phyloP scores from a whole-genome alignment of 164 flowering plant species.

The Taxillus chinensis region DNA sequence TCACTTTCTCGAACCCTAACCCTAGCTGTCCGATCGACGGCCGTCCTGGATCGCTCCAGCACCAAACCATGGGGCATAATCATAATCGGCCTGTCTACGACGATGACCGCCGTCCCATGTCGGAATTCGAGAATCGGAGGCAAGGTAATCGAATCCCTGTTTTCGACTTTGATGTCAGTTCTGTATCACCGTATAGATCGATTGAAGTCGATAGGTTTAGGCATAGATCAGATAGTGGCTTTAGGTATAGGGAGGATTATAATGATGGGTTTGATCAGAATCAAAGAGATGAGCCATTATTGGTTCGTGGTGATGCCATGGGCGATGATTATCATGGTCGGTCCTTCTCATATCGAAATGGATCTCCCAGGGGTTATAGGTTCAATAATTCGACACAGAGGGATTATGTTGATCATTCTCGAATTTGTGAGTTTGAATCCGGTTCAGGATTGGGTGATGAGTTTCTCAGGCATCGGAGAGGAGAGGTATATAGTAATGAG shows the following conservation, averaged over 20 bases:
- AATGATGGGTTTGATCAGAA: constrained; percentile 7
- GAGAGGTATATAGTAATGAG: constrained; percentile 4
- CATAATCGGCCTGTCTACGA: background rate
- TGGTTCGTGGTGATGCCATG: background rate
- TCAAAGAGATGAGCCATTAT: constrained; percentile 3
- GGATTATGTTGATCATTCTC: constrained; percentile 4
- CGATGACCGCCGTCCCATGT: background rate
- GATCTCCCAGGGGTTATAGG: constrained; percentile 7
- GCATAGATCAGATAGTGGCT: constrained; percentile 12
- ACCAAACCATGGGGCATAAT: background rate
- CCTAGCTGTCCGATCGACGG: constrained; percentile 8
- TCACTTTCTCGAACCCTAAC: constrained; percentile 9
- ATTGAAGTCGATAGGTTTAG: constrained; percentile 7
- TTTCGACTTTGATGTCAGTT: constrained; percentile 5
- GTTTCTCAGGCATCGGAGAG: constrained; percentile 11
- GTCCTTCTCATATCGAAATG: constrained; percentile 5
- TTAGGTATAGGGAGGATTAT: constrained; percentile 9
- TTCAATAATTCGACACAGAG: background rate
- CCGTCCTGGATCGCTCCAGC: background rate
- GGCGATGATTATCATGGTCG: constrained; percentile 6
- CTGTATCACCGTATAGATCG: constrained; percentile 11
- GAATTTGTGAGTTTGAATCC: constrained; percentile 6
- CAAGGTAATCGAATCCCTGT: background rate
- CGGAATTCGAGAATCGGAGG: background rate
- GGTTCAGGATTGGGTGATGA: constrained; percentile 2